Percentiles rank a stretch among this genome's conserved stretches.
phyloP scores from a whole-genome alignment of 108 stramenopile species.

The Ochromonas danica region DNA sequence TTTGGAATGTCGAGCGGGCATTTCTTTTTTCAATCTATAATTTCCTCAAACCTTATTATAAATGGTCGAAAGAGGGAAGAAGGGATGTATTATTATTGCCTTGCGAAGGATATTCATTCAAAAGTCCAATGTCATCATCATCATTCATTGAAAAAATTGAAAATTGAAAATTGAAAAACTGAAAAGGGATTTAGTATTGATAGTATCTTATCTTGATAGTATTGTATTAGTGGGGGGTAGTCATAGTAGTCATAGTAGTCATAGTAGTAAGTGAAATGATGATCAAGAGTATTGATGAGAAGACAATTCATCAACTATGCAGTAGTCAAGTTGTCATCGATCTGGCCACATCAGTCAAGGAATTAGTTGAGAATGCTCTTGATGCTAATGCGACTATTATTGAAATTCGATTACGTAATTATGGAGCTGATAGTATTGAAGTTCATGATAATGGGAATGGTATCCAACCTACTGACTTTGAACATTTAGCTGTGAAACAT shows the following conservation, averaged over 20 bases:
- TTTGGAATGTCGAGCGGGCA: constrained; percentile 11
- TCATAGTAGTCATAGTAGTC: no score
- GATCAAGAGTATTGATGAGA: constrained; percentile 25
- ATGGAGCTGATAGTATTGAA: constrained; percentile 71
- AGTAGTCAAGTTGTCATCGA: constrained; percentile 81
- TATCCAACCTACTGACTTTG: constrained; percentile 61
- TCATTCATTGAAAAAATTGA: no score
- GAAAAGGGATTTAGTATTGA: no score
- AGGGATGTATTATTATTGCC: no score
- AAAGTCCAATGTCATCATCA: no score
- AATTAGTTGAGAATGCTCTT: constrained; percentile 82
- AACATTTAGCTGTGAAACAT: constrained; percentile 68
- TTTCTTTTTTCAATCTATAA: no score
- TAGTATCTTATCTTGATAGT: no score
- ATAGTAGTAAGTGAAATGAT: neutral
- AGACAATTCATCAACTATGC: constrained; percentile 59
- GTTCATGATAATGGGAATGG: constrained; percentile 77
- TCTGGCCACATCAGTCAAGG: constrained; percentile 76
- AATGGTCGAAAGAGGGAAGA: no score
- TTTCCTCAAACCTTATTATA: no score
- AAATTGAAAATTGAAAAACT: no score
- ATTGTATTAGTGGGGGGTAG: no score
- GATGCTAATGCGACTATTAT: constrained; percentile 69
- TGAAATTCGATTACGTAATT: constrained; percentile 59
- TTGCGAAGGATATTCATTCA: no score